phyloP scores from a whole-genome alignment of 495 filamentous ascomycete species.

The Neurospora sp. region DNA sequence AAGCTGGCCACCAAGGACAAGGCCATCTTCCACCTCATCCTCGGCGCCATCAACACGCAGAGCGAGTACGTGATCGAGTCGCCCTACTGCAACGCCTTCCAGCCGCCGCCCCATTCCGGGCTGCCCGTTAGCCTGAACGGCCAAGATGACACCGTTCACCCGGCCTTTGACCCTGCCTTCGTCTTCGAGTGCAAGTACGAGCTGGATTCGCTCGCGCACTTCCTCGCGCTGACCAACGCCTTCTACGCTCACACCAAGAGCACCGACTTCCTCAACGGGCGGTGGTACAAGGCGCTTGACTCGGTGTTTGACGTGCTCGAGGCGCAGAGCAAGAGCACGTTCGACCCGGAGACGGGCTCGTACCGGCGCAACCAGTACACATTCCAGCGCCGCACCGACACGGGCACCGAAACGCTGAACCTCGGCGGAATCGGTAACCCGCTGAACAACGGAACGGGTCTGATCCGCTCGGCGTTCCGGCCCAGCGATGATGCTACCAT shows the following conservation, averaged over 20 bases:
- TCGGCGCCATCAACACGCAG: conserved; percentile 95
- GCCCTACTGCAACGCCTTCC: conserved; percentile 98
- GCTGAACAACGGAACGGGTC: conserved; percentile 68
- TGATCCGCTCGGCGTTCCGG: conserved; percentile 86
- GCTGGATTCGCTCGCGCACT: conserved; percentile 87
- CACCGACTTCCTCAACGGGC: conserved; percentile 60
- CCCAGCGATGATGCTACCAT: conserved; percentile 98
- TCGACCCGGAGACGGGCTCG: conserved; percentile 50
- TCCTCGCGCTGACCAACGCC: conserved; percentile 75
- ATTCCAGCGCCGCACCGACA: conserved; percentile 68
- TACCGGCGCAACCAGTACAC: conserved; percentile 71
- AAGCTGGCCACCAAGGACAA: conserved; percentile 68
- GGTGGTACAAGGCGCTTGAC: conserved; percentile 74
- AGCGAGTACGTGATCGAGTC: conserved; percentile 87
- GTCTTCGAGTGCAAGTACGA: conserved; percentile 99
- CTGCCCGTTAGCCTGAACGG: conserved; percentile 59
- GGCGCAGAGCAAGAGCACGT: conserved; percentile 70
- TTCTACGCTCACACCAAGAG: conserved; percentile 75
- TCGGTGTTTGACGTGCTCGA: conserved; percentile 64
- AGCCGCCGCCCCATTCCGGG: conserved; percentile 76
- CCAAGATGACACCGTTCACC: conserved; percentile 76
- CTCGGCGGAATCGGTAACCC: conserved; percentile 83
- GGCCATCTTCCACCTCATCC: conserved; percentile 63
- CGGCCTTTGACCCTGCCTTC: conserved; percentile 65
- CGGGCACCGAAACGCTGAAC: conserved; percentile 84